A percentile compares a stretch with the other conserved stretches of the same genome.
Evolutionary conservation across 345 rosid genomes (phyloP).

Genomic region (Brassica nigra): DNA sequence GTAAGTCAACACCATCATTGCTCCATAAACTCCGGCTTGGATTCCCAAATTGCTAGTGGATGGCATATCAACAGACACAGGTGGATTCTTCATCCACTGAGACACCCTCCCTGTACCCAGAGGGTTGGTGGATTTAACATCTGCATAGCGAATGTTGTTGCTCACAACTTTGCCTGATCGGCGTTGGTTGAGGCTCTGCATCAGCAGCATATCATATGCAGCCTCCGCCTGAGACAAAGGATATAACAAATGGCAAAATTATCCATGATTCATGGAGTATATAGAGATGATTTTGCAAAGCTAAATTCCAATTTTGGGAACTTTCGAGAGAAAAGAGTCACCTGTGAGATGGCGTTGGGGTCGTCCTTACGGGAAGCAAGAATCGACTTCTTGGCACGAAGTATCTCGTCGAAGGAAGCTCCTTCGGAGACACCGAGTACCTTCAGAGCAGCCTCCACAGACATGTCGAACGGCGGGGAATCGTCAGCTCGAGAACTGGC

Average conservation of each 20-base stretch:
- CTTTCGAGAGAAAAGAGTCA: constrained; percentile 23
- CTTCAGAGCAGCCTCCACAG: constrained; percentile 90
- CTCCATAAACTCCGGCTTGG: constrained; percentile 94
- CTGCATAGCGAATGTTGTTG: constrained; percentile 82
- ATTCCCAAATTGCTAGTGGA: constrained; percentile 67
- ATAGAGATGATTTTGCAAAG: not conserved
- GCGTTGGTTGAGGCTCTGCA: constrained; percentile 90
- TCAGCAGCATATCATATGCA: constrained; percentile 96
- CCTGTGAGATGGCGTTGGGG: constrained; percentile 80
- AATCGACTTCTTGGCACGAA: constrained; percentile 86
- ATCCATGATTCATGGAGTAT: not conserved
- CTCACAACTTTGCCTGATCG: constrained; percentile 80
- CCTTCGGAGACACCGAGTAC: constrained; percentile 88
- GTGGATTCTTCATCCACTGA: constrained; percentile 75
- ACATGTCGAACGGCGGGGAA: constrained; percentile 93
- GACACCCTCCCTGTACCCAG: constrained; percentile 60
- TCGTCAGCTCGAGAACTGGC: constrained; percentile 88
- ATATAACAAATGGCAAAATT: too few species aligned
- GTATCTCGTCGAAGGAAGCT: constrained; percentile 91
- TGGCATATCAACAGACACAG: constrained; percentile 72
- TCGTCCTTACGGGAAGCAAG: constrained; percentile 77
- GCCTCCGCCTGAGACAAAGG: constrained; percentile 68
- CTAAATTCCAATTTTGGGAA: constrained; percentile 11
- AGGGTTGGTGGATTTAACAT: constrained; percentile 67
- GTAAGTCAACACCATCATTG: constrained; percentile 75